A percentile compares a stretch with the other conserved stretches of the same genome.
These are phyloP conservation scores for Podaxis pistillaris DNA, from an alignment of 768 basidiomycete species.

Conservation along the genomic window DNA sequence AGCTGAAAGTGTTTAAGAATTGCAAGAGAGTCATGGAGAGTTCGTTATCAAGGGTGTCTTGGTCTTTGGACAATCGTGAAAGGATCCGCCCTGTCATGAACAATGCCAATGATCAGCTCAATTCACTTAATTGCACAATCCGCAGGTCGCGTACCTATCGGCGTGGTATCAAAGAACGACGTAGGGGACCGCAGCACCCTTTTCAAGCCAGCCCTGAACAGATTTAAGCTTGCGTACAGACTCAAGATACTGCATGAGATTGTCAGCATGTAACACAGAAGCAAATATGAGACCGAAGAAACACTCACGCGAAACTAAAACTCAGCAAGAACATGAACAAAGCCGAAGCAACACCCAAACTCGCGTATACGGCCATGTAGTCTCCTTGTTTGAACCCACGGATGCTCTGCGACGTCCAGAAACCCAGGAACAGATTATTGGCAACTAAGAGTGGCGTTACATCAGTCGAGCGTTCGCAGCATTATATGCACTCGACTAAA, in stretches of 20 bases:
- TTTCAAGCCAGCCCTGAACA: conserved; percentile 56
- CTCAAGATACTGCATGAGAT: conserved; percentile 30
- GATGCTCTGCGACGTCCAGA: conserved; percentile 64
- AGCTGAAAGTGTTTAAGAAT: conserved; percentile 38
- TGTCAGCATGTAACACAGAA: background rate
- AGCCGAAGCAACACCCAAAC: conserved; percentile 47
- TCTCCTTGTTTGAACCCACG: conserved; percentile 53
- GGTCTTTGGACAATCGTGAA: conserved; percentile 60
- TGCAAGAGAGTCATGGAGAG: conserved; percentile 47
- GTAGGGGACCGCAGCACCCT: conserved; percentile 59
- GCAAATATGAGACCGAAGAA: background rate
- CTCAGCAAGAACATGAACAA: conserved; percentile 50
- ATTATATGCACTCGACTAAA: background rate
- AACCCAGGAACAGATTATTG: conserved; percentile 68
- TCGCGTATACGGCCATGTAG: conserved; percentile 65
- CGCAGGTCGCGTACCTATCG: conserved; percentile 43
- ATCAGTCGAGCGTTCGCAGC: background rate
- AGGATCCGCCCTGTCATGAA: conserved; percentile 48
- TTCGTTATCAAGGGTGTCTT: conserved; percentile 54
- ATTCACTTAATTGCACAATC: background rate
- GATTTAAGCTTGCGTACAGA: conserved; percentile 39
- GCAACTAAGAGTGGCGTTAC: conserved; percentile 38
- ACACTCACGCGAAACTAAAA: conserved; percentile 45
- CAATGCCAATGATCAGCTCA: background rate
- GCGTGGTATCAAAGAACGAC: conserved; percentile 75